Percentiles rank a stretch among this genome's conserved stretches.
These are phyloP conservation scores for Argentina anserina DNA, from an alignment of 306 rosid genomes.

Conservation along the genomic window DNA sequence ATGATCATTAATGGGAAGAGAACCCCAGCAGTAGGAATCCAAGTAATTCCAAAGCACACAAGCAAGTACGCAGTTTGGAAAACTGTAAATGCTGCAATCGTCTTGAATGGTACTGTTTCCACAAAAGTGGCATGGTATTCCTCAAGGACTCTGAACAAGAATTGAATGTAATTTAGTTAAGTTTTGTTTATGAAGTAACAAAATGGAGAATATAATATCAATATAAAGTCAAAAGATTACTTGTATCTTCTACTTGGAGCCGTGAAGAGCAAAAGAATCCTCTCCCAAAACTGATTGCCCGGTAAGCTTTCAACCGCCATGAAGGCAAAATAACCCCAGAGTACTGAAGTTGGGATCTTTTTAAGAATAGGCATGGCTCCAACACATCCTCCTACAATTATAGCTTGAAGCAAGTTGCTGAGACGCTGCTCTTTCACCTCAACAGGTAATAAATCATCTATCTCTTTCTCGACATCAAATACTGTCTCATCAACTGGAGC, in stretches of 20 bases:
- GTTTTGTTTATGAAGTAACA: not conserved
- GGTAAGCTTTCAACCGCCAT: slow-evolving; percentile 87
- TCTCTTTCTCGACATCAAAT: slow-evolving; percentile 69
- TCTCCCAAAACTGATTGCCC: slow-evolving; percentile 83
- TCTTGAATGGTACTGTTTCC: slow-evolving; percentile 77
- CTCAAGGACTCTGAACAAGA: slow-evolving; percentile 48
- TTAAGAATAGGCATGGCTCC: slow-evolving; percentile 76
- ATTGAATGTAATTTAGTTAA: slow-evolving; percentile 15
- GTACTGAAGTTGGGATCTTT: slow-evolving; percentile 76
- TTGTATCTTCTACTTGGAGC: slow-evolving; percentile 73
- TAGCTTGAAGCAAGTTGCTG: slow-evolving; percentile 76
- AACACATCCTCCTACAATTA: slow-evolving; percentile 68
- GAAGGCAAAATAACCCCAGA: slow-evolving; percentile 85
- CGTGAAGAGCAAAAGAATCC: slow-evolving; percentile 60
- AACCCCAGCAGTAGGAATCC: slow-evolving; percentile 77
- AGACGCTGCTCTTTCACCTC: slow-evolving; percentile 85
- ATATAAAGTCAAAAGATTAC: slow-evolving; percentile 34
- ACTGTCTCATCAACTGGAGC: slow-evolving; percentile 55
- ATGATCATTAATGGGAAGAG: slow-evolving; percentile 80
- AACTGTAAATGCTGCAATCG: slow-evolving; percentile 53
- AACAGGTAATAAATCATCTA: slow-evolving; percentile 65
- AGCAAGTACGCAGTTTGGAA: slow-evolving; percentile 71
- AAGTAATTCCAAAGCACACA: slow-evolving; percentile 72
- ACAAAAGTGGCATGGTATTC: slow-evolving; percentile 58
- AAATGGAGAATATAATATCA: not conserved